Base-by-base conservation (phyloP, 2,329 filamentous ascomycete species). In the Fusarium staphyleae region DNA sequence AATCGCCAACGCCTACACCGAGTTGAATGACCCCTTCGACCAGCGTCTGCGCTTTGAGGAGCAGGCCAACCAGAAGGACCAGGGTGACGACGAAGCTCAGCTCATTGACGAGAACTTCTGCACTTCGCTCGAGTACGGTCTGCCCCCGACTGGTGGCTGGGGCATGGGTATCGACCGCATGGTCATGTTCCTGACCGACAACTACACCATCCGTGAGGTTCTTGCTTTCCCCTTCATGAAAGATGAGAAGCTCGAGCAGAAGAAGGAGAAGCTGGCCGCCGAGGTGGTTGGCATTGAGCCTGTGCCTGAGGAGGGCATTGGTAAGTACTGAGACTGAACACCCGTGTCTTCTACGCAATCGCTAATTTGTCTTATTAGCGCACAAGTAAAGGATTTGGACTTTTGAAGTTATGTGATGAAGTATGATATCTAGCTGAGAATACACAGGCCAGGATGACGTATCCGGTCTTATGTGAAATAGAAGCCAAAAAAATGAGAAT, bases 201-300 rank as follows among this genome's bases (percentile, higher is more conserved):
- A 96, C 78, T 76, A 96, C 79, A 90, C 86, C 66, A 99, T 99
- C 74, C 93, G 95, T 77, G 95, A 99, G 77, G 93, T 98, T 3
- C 78, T 98, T 59, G 87, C 93, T 8, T 99, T 99, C 86, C 95
- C 95, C 10, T 93, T 97, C 78, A 96, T 99, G 91, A 96, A 96
- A 85, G 90, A 93, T 13, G 65, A 68, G 13, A 62, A 58, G 54
- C 19, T 48, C 43, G 89, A 93, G 69, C 78, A 81, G 55, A 74
- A 75, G 62, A 78, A 79, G 71, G 81, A 81, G 71, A 80, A 79
- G 71, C 66, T 74, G 55, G 76, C 66, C 9, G 66, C 66, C 5
- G 66, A 68, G 56, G 62, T 66, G 24, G 66, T 47, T 42, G 64
- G 64, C 35, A 66, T 68, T 47, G 66, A 68, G 53, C 66, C 66